phyloP scores from a whole-genome alignment of 257 asterid species.

The Solanum ahanhuiri region DNA sequence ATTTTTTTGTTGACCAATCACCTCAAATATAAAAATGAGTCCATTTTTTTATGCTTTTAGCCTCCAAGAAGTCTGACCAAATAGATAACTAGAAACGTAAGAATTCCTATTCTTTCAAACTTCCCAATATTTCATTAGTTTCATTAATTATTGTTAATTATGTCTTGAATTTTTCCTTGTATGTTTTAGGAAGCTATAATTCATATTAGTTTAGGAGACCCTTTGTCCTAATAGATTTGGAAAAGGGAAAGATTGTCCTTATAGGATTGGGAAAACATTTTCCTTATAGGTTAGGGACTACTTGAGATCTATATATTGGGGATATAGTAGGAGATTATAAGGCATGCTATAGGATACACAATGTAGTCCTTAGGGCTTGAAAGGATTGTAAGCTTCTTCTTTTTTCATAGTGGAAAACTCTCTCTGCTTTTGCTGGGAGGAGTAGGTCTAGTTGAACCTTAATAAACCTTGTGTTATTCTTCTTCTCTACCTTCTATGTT shows the following conservation, averaged over 20 bases:
- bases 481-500: not conserved
- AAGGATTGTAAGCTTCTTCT: no score
- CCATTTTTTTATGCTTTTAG: not conserved
- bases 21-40: not conserved
- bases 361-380: not conserved
- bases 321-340: not conserved
- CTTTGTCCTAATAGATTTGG: not conserved
- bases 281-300: no score
- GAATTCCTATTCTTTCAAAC: not conserved
- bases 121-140: not conserved
- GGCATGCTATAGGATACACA: not conserved
- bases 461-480: not conserved
- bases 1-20: not conserved
- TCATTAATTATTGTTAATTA: not conserved
- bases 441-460: not conserved
- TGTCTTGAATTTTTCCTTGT: not conserved
- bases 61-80: not conserved
- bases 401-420: not conserved
- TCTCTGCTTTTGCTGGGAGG: not conserved
- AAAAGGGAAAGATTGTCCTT: not conserved
- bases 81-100: not conserved
- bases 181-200: not conserved
- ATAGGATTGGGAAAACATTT: not conserved
- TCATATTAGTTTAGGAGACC: not conserved
- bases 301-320: not conserved